Conservation (phyloP, 306 rosid genomes). For the Fagus crenata region DNA sequence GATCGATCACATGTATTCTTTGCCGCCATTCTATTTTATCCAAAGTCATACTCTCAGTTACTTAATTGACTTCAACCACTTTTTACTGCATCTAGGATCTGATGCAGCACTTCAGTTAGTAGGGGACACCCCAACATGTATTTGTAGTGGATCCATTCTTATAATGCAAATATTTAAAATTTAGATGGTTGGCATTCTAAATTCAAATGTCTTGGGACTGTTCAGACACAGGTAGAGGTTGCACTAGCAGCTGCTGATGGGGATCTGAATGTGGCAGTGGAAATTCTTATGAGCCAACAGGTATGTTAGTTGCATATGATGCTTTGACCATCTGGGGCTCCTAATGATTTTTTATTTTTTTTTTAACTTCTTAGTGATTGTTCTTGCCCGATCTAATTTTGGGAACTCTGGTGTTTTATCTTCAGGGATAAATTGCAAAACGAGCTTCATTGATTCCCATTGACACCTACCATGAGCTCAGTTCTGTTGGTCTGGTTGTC, state of each 20-base stretch:
- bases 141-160: too few relatives aligned
- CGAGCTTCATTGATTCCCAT: not conserved
- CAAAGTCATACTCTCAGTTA: too few relatives aligned
- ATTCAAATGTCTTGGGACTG: conserved; percentile 30
- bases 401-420: conserved; percentile 19
- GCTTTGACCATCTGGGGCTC: not conserved
- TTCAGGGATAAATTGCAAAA: conserved; percentile 47
- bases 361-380: not conserved
- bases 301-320: conserved; percentile 33
- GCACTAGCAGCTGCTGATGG: conserved; percentile 98
- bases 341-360: not conserved
- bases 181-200: conserved; percentile 11
- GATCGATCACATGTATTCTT: too few relatives aligned
- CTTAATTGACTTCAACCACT: too few relatives aligned
- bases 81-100: too few relatives aligned
- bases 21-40: too few relatives aligned
- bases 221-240: conserved; percentile 97
- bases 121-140: too few relatives aligned
- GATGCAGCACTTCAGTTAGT: too few relatives aligned
- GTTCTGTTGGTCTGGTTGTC: not conserved
- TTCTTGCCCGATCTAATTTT: not conserved
- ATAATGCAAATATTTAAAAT: conserved; percentile 17
- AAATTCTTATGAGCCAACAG: conserved; percentile 98
- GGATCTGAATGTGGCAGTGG: conserved; percentile 83
- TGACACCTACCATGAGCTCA: not conserved